These are phyloP conservation scores for Dactylellina leptospora DNA, from an alignment of 2,329 filamentous ascomycete species.

Conservation along the genomic window DNA sequence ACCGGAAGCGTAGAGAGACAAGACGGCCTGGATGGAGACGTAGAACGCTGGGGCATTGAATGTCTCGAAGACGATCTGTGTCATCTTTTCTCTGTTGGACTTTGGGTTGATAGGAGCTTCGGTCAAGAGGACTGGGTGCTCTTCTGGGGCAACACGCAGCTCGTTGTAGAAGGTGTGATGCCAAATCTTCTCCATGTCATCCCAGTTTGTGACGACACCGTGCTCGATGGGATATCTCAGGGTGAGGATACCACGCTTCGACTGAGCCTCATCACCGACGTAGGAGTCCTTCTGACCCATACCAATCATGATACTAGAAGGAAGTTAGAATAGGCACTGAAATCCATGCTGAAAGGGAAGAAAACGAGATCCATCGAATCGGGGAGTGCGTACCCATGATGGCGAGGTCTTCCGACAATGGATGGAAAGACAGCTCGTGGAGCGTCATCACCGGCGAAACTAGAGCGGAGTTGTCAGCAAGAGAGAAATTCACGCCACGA, in stretches of 20 bases:
- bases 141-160: slow-evolving; percentile 98
- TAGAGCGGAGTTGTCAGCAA: slow-evolving; percentile 36
- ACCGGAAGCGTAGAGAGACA: slow-evolving; percentile 99
- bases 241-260: slow-evolving; percentile 99
- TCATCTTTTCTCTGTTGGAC: slow-evolving; percentile 99
- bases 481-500: background rate
- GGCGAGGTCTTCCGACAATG: slow-evolving; percentile 99
- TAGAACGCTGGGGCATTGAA: slow-evolving; percentile 99
- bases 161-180: slow-evolving; percentile 99
- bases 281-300: slow-evolving; percentile 99
- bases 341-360: background rate
- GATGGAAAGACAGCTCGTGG: slow-evolving; percentile 99
- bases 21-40: slow-evolving; percentile 99
- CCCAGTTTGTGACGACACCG: slow-evolving; percentile 99
- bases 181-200: slow-evolving; percentile 99
- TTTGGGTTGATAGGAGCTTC: slow-evolving; percentile 99
- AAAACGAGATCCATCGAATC: slow-evolving; percentile 50
- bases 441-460: slow-evolving; percentile 99
- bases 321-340: slow-evolving; percentile 54
- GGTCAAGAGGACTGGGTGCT: slow-evolving; percentile 98
- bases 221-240: slow-evolving; percentile 99
- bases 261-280: slow-evolving; percentile 99
- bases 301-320: slow-evolving; percentile 97
- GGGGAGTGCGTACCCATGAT: slow-evolving; percentile 86
- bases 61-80: slow-evolving; percentile 99